Evolutionary conservation across 192 early-diverging fungal genomes (phyloP).

Genomic region (Hyaloraphidium curvatum): DNA sequence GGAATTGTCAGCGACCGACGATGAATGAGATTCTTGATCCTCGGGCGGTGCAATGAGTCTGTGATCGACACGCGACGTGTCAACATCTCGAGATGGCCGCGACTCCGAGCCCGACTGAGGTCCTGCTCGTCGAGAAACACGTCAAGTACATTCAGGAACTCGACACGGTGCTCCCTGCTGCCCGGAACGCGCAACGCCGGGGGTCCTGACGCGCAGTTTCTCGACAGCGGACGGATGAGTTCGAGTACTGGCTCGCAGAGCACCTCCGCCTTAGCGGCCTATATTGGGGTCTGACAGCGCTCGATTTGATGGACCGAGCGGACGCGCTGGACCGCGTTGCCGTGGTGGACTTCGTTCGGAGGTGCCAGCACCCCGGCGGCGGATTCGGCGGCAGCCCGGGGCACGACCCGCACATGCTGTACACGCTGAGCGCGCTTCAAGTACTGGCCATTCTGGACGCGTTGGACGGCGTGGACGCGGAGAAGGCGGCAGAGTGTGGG

Average conservation of each 20-base stretch:
- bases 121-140: constrained; percentile 36
- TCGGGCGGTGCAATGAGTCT: no score
- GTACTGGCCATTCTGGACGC: constrained; percentile 64
- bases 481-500: constrained; percentile 49
- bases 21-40: no score
- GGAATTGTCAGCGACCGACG: no score
- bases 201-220: background rate
- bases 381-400: constrained; percentile 74
- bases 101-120: no score
- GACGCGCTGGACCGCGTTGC: constrained; percentile 47
- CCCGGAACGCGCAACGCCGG: background rate
- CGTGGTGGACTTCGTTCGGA: constrained; percentile 57
- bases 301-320: constrained; percentile 43
- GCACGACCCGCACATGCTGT: constrained; percentile 80
- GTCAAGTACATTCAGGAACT: constrained; percentile 50
- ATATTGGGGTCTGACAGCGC: constrained; percentile 81
- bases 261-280: constrained; percentile 79
- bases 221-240: constrained; percentile 49
- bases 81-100: no score
- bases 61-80: no score
- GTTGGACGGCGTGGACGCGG: constrained; percentile 48
- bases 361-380: constrained; percentile 50
- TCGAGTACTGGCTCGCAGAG: constrained; percentile 88
- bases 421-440: constrained; percentile 83
- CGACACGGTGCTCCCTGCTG: constrained; percentile 21